phyloP scores from a whole-genome alignment of 495 filamentous ascomycete species.

The Cladorrhinum samala region DNA sequence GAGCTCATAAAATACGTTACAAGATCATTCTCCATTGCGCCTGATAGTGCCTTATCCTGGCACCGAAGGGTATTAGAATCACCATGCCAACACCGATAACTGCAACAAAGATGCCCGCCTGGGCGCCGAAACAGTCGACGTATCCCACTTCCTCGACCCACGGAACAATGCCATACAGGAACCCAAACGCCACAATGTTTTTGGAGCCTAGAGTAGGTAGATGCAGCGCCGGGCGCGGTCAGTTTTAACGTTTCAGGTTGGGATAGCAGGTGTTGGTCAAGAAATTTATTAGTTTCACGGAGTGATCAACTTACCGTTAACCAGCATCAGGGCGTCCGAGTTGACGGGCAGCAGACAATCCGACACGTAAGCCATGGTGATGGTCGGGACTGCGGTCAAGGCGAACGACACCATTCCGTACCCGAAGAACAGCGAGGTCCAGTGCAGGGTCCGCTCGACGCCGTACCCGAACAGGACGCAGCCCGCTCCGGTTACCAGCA shows the following conservation, averaged over 20 bases:
- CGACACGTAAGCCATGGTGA: constrained; percentile 30
- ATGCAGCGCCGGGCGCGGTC: too few species aligned
- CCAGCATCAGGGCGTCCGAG: constrained; percentile 30
- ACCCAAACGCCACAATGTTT: constrained; percentile 30
- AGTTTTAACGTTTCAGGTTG: too few species aligned
- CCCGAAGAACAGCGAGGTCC: constrained; percentile 29
- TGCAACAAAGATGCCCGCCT: constrained; percentile 42
- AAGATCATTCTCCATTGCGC: constrained; percentile 28
- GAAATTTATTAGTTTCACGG: background rate
- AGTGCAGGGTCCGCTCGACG: constrained; percentile 23
- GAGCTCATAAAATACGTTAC: constrained; percentile 1
- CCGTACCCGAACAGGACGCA: constrained; percentile 36
- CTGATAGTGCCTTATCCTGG: constrained; percentile 24
- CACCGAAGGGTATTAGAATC: constrained; percentile 27
- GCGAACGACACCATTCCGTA: constrained; percentile 30
- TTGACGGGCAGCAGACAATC: constrained; percentile 30
- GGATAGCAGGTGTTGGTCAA: too few species aligned
- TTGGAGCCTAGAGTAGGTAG: constrained; percentile 21
- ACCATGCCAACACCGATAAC: constrained; percentile 24
- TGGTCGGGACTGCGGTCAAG: constrained; percentile 30
- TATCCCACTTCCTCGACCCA: constrained; percentile 48
- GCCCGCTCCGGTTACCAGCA: constrained; percentile 32
- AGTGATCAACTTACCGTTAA: constrained; percentile 23
- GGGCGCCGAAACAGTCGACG: constrained; percentile 44
- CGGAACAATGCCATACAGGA: constrained; percentile 31